Conservation (phyloP, 352 stramenopile species). For the Phytophthora pseudosyringae region DNA sequence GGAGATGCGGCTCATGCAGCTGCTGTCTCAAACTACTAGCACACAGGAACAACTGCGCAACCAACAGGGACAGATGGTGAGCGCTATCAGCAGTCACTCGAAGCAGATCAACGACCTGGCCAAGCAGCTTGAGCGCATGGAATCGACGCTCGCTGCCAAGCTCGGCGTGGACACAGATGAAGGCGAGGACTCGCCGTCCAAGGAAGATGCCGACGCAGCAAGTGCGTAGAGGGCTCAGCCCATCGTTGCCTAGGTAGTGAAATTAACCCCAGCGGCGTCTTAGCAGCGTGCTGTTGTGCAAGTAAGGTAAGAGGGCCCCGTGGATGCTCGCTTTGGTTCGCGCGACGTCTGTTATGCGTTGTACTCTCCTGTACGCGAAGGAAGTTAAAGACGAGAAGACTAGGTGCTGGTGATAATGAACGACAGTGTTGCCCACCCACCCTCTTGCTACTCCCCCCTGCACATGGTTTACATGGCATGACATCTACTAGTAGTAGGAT, state of each 20-base stretch:
- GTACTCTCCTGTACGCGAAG: conserved; percentile 26
- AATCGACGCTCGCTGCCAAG: conserved; percentile 75
- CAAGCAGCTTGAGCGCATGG: conserved; percentile 87
- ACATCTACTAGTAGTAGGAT: too few relatives aligned
- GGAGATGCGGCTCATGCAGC: conserved; percentile 78
- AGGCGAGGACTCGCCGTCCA: conserved; percentile 25
- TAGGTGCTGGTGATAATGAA: conserved; percentile 29
- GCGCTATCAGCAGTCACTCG: conserved; percentile 76
- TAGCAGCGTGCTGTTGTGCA: conserved; percentile 33
- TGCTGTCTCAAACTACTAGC: conserved; percentile 84
- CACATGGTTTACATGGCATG: too few relatives aligned
- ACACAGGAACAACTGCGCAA: conserved; percentile 88
- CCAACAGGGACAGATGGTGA: conserved; percentile 87
- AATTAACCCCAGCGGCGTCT: conserved; percentile 27
- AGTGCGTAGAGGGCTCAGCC: conserved; percentile 35
- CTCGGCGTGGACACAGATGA: conserved; percentile 40
- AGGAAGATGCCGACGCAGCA: conserved; percentile 36
- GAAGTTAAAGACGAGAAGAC: conserved; percentile 20
- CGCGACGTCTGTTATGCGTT: conserved; percentile 29
- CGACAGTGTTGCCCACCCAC: conserved; percentile 18
- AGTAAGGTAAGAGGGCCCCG: conserved; percentile 27
- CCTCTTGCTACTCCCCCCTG: neutral
- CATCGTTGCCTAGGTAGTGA: conserved; percentile 38
- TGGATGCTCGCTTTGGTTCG: conserved; percentile 27
- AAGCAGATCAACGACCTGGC: conserved; percentile 86